Base-by-base conservation (phyloP, 2,329 filamentous ascomycete genomes). In the Aspergillus sp. region DNA sequence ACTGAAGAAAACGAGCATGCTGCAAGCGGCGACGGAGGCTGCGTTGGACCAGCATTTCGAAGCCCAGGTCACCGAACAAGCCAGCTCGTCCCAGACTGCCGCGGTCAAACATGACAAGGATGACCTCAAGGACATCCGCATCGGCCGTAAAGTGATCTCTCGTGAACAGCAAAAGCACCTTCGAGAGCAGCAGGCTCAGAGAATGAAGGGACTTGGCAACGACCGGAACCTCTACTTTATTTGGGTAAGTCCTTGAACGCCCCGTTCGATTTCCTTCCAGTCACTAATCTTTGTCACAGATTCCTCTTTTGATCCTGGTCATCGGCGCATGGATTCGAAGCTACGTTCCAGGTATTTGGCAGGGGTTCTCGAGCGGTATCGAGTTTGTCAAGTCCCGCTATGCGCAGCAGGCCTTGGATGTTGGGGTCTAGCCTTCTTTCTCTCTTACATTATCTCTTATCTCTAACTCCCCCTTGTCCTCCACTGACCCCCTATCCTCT, bases 141-240 rank as follows among this genome's bases (percentile, higher is more conserved):
- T 81, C 56, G 77, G 77, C 22, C 69, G 73, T 29, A 78, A 74
- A 59, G 70, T 75, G 29, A 76, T 80, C 49, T 78, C 77, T 16
- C 75, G 73, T 24, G 76, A 79, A 60, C 77, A 81, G 56, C 78
- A 81, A 61, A 78, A 80, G 61, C 75, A 80, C 61, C 72, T 82
- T 24, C 71, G 78, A 57, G 74, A 75, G 53, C 78, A 80, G 52
- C 79, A 81, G 63, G 77, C 77, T 32, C 75, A 72, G 52, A 77
- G 78, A 55, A 77, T 82, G 71, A 82, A 82, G 69, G 76, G 77
- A 26, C 70, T 83, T 22, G 74, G 73, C 54, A 81, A 76, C 58
- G 81, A 84, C 64, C 73, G 79, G 58, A 83, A 83, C 62, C 71
- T 83, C n/a, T 83, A 81, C 68, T 81, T 82, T 67, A 73, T 84